Conservation (phyloP, 805 yeast genomes). For the Candida maris region DNA sequence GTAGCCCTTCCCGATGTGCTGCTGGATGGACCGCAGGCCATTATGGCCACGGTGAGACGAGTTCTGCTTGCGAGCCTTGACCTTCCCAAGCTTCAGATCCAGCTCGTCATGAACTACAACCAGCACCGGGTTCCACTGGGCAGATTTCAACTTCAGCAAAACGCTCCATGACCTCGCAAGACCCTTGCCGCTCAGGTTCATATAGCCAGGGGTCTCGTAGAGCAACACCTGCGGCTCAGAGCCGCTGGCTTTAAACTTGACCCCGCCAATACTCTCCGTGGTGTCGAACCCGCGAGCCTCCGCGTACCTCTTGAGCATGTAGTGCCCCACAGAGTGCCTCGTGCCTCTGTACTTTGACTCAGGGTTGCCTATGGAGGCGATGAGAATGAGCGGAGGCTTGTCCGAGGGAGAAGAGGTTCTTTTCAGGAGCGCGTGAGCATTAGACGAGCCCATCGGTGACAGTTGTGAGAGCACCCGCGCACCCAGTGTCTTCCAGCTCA, state of each 20-base stretch:
- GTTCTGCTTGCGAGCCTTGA: conserved; percentile 57
- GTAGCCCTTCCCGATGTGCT: conserved; percentile 46
- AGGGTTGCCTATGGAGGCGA: conserved; percentile 75
- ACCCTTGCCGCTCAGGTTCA: conserved; percentile 71
- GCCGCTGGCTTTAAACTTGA: conserved; percentile 20
- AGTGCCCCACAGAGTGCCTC: conserved; percentile 78
- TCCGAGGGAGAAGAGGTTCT: conserved; percentile 14
- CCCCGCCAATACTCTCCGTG: conserved; percentile 18
- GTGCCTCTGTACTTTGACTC: conserved; percentile 56
- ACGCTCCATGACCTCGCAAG: conserved; percentile 47
- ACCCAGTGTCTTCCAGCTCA: too few species aligned
- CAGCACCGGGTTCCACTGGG: conserved; percentile 35
- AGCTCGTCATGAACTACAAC: conserved; percentile 80
- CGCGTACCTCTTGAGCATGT: conserved; percentile 37
- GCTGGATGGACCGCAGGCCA: conserved; percentile 63
- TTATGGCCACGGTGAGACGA: conserved; percentile 79
- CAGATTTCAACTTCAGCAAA: conserved; percentile 23
- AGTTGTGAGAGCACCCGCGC: neutral
- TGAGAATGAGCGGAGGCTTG: conserved; percentile 26
- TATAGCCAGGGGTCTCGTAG: conserved; percentile 52
- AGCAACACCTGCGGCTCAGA: conserved; percentile 35
- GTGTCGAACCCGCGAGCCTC: conserved; percentile 18
- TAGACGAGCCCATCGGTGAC: neutral
- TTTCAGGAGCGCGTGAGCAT: neutral
- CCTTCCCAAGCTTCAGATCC: conserved; percentile 59